Evolutionary conservation across 2,329 filamentous ascomycete species (phyloP).

Genomic region (Arthrobotrys musiformis): DNA sequence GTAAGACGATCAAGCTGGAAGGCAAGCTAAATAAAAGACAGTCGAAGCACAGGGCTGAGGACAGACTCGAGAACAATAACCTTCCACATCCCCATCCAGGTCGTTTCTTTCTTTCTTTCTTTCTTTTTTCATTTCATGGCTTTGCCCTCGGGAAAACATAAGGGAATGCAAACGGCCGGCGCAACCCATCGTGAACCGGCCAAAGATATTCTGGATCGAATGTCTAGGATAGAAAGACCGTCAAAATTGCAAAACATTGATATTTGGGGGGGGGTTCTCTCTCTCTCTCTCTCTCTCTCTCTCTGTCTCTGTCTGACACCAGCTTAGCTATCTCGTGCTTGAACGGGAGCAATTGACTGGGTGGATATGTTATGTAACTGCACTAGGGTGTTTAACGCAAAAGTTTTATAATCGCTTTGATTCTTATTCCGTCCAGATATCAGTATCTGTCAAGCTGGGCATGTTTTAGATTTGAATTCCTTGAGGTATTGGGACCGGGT

Average conservation of each 20-base stretch:
- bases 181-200: not conserved
- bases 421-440: not conserved
- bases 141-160: not conserved
- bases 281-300: no score
- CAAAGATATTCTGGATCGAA: not conserved
- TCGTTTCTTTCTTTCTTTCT: not conserved
- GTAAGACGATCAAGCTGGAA: slow-evolving; percentile 14
- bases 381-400: not conserved
- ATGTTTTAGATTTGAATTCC: not conserved
- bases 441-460: not conserved
- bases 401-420: not conserved
- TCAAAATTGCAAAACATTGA: not conserved
- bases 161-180: not conserved
- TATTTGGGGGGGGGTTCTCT: no score
- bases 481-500: not conserved
- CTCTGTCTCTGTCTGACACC: not conserved
- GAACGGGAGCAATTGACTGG: slow-evolving; percentile 10
- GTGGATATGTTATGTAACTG: not conserved
- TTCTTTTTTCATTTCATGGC: no score
- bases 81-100: not conserved
- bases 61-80: not conserved
- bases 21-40: slow-evolving; percentile 8
- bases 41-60: slow-evolving; percentile 23
- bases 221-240: not conserved
- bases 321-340: slow-evolving; percentile 6